phyloP scores from a whole-genome alignment of 805 yeast species.

The Nakazawaea holstii region DNA sequence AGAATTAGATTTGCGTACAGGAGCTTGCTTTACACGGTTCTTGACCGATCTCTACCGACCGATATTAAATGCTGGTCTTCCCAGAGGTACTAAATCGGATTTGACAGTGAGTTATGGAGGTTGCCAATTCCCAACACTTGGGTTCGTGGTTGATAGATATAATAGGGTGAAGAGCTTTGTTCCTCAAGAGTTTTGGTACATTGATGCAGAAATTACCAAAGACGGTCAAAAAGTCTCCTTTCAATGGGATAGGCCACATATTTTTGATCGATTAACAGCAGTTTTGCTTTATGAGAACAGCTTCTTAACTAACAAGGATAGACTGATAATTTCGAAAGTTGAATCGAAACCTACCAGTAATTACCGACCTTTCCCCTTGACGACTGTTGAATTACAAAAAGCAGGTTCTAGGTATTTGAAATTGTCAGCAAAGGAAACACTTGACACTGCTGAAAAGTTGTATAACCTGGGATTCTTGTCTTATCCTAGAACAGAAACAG shows the following conservation, averaged over 20 bases:
- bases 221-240: slow-evolving; percentile 36
- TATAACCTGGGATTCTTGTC: slow-evolving; percentile 85
- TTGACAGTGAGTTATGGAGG: slow-evolving; percentile 69
- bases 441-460: slow-evolving; percentile 75
- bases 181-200: slow-evolving; percentile 77
- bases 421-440: slow-evolving; percentile 73
- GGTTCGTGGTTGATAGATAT: slow-evolving; percentile 91
- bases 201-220: slow-evolving; percentile 48
- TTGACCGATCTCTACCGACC: slow-evolving; percentile 47
- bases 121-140: slow-evolving; percentile 96
- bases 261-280: slow-evolving; percentile 70
- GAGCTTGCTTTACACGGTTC: slow-evolving; percentile 82
- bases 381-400: slow-evolving; percentile 91
- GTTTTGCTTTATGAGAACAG: slow-evolving; percentile 65
- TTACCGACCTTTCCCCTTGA: slow-evolving; percentile 82
- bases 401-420: slow-evolving; percentile 72
- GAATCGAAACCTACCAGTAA: slow-evolving; percentile 63
- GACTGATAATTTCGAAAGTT: slow-evolving; percentile 47
- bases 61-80: slow-evolving; percentile 20
- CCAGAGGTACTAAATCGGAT: slow-evolving; percentile 16
- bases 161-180: slow-evolving; percentile 65
- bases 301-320: slow-evolving; percentile 34
- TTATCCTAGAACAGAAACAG: slow-evolving; percentile 98
- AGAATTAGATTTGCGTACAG: slow-evolving; percentile 86
- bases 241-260: slow-evolving; percentile 65